Base-by-base conservation (phyloP, 2,329 filamentous ascomycete genomes). In the Aspergillus oerlinghausenensis region DNA sequence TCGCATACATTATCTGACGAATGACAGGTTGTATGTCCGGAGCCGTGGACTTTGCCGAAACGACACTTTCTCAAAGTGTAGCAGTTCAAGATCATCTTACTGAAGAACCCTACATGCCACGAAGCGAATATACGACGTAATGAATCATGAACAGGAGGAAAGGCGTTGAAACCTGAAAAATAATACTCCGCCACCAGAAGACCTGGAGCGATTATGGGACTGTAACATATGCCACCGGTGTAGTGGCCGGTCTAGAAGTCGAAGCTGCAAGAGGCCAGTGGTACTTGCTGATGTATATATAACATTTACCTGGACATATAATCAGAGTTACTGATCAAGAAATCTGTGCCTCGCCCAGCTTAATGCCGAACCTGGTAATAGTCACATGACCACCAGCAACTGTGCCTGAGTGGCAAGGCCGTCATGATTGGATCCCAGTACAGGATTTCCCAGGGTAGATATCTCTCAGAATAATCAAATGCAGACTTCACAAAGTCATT, bases 41-140 rank as follows among this genome's bases (percentile, higher is more conserved):
- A 84, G 65, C 87, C 87, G 17, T 90, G 87, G 87, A 86, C 86
- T 51, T 76, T 90, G 51, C 87, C 87, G 2, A 81, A 62, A 56
- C 62, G 54, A 61, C 52, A 38, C 17, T 21, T 62, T 17, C 54
- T 63, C 43, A 73, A 69, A 58, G 71, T 66, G 61, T 73, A 72
- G 52, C 43, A 50, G 42, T 23, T 52, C 35, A 4, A 51, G 7
- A 38, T 38, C 2, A 14, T 21, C 23, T 23, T 40, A 23, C n/a
- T 17, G 8, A 35, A 29, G 21, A 49, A 2, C 50, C 40, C 21
- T 14, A 47, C 23, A 17, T 53, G 61, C 57, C 48, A 55, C 64
- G 57, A 62, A 61, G 19, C 59, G 56, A 60, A n/a, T 19, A 10
- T 52, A 55, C 51, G 23, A 28, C 19, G 19, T 47, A 23, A 47